Evolutionary conservation across 768 basidiomycete species (phyloP), one percentile per base, ranked within the genome.

Genomic region (Trametes cinnabarina): DNA sequence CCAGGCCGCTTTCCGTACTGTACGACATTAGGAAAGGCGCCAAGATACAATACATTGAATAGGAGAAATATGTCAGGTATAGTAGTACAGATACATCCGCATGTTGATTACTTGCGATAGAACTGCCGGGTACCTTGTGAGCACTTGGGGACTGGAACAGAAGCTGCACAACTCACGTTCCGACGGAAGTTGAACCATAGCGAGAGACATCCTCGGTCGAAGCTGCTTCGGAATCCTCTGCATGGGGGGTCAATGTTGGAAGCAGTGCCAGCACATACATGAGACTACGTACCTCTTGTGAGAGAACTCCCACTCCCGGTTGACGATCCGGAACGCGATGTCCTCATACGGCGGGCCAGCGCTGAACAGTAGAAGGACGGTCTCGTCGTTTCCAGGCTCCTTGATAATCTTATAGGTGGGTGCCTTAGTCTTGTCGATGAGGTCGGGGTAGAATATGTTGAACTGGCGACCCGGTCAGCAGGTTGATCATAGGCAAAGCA

Each of bases 331-430:
- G 78, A 99, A 99, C 8, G 97, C 97, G 61, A 98, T 95, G 64
- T 98, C 97, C 73, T 99, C 96, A 69, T 99, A 99, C 0, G 96
- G 96, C 50, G 96, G 95, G 8, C 97, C 97, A 28, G 97, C 93
- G 63, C 85, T 93, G 76, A 99, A 99, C 66, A 94, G 86, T 28
- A 99, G 74, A 20, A 97, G 78, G 12, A 92, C 91, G 1, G 96
- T 98, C 54, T 99, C 97, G 58, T 94, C 92, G 69, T 98, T 97
- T 6, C 92, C 94, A 4, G 87, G 84, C 68, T 97, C 93, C 68
- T 92, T 92, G 72, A 97, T 83, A 58, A 98, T 92, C 71, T 92
- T 93, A 77, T 98, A 99, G 7, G 93, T 94, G 3, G 97, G 97
- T 0, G 97, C 93, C 73, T 95, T 94, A 30, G 90, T 85, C 72